These are phyloP conservation scores for Dinochytrium kinnereticum DNA, from an alignment of 371 early-diverging fungal species.

Conservation along the genomic window DNA sequence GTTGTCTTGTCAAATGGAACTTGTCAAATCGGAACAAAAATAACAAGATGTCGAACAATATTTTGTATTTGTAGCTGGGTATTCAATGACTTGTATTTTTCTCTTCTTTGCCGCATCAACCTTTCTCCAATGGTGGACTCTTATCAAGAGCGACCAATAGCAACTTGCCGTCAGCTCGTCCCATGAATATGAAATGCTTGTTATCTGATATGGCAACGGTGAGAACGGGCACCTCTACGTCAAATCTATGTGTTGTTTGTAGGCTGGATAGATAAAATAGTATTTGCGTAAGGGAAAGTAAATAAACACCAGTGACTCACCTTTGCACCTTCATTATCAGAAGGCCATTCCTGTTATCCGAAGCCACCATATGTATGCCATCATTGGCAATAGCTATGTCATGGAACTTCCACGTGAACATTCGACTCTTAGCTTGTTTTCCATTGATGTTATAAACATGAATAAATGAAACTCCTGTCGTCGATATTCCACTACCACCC, in stretches of 20 bases:
- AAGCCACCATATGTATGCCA: conserved; percentile 35
- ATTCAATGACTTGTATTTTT: too few relatives aligned
- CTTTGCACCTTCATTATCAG: conserved; percentile 33
- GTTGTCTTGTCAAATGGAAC: background rate
- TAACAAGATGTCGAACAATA: too few relatives aligned
- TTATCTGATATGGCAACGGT: conserved; percentile 33
- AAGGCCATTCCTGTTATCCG: conserved; percentile 40
- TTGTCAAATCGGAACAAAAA: background rate
- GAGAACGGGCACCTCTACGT: conserved; percentile 33
- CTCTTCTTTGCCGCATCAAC: too few relatives aligned
- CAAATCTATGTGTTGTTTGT: conserved; percentile 39
- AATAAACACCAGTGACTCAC: conserved; percentile 12
- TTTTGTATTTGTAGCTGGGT: too few relatives aligned
- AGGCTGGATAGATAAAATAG: conserved; percentile 25
- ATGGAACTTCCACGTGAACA: conserved; percentile 33
- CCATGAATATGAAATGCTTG: conserved; percentile 39
- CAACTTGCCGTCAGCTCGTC: conserved; percentile 43
- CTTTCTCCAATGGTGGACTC: background rate
- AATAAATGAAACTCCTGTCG: conserved; percentile 28
- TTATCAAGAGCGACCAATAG: conserved; percentile 33
- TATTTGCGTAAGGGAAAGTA: background rate
- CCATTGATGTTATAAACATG: conserved; percentile 49
- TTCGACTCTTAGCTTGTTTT: conserved; percentile 23
- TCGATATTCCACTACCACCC: conserved; percentile 9
- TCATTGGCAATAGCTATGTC: conserved; percentile 30